phyloP scores from a whole-genome alignment of 768 basidiomycete genomes.

The Candolleomyces efflorescens region DNA sequence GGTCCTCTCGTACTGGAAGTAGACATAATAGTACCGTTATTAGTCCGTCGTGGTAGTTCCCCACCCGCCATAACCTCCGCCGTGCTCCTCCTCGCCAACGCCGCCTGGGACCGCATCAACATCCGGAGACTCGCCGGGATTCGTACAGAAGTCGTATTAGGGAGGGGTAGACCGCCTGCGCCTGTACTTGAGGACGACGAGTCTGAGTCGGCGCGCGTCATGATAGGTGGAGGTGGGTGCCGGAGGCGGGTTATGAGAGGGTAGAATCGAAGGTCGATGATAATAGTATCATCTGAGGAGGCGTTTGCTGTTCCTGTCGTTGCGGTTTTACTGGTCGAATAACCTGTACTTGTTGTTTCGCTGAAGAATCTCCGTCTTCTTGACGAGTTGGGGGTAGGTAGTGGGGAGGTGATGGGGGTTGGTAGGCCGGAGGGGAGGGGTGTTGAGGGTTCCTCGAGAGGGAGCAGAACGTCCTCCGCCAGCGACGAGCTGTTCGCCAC shows the following conservation, averaged over 20 bases:
- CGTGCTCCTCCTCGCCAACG: conserved; percentile 17
- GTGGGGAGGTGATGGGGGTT: conserved; percentile 11
- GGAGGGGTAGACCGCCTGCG: conserved; percentile 44
- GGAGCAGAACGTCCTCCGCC: conserved; percentile 36
- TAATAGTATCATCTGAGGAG: conserved; percentile 44
- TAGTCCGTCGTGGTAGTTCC: neutral
- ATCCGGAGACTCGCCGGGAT: conserved; percentile 46
- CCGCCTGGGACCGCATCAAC: conserved; percentile 39
- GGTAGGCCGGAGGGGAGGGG: conserved; percentile 11
- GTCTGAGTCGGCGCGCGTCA: conserved; percentile 19
- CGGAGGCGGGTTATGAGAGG: conserved; percentile 55
- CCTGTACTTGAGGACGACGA: conserved; percentile 16
- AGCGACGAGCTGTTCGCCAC: conserved; percentile 30
- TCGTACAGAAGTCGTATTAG: conserved; percentile 55
- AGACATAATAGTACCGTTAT: no score
- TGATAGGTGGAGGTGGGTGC: conserved; percentile 39
- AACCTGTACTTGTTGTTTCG: conserved; percentile 13
- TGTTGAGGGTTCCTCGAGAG: conserved; percentile 15
- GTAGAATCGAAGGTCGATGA: conserved; percentile 60
- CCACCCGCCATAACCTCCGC: conserved; percentile 6
- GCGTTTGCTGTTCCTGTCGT: conserved; percentile 14
- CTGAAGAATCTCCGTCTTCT: conserved; percentile 13
- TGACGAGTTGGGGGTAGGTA: conserved; percentile 19
- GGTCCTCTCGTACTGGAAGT: no score
- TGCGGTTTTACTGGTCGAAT: conserved; percentile 16